Base-by-base conservation (phyloP, 148 eudicot species). In the Amaranthus palmeri region DNA sequence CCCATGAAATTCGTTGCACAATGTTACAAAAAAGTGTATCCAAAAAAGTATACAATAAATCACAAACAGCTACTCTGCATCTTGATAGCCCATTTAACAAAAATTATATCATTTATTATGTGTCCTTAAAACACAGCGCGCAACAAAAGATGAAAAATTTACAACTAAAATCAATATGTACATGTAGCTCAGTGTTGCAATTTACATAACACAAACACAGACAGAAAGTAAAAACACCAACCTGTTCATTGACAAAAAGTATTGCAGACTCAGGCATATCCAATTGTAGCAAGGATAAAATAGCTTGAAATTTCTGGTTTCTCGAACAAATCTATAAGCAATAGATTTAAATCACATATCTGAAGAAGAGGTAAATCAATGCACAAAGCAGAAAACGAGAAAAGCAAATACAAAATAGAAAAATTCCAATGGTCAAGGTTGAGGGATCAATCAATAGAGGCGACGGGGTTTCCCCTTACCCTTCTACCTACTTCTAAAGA, bases 191-290 rank as follows among this genome's bases (percentile, higher is more conserved):
- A 44, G 5, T 18, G 13, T 13, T 58, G 66, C 55, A 58, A 36
- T 67, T 67, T 53, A 49, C 41, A 65, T 5, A 14, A 36, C 49
- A 7, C 53, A 6, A 50, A 41, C 54, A 44, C 61, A 64, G 45
- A 51, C 13, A 61, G 54, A 44, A 52, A 54, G 54, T 15, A 50
- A 43, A 67, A 74, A 14, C 41, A 48, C 88, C 82, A 73, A 95
- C 98, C 87, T 89, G 98, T 77, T 86, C 93, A 54, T 85, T 82
- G 70, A 88, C 96, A 79, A 95, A 93, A 70, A 91, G 79, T 72
- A 95, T 91, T 77, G 98, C 98, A 74, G 98, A 89, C 70, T 84
- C 80, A 25, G 96, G 96, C 55, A 84, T 73, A 79, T 95, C 98
- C 8, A 77, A 78, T 71, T 80, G 83, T 79, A 95, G 73, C 82